Base-by-base conservation (phyloP, 257 asterid species). In the Forsythia viridissima region DNA sequence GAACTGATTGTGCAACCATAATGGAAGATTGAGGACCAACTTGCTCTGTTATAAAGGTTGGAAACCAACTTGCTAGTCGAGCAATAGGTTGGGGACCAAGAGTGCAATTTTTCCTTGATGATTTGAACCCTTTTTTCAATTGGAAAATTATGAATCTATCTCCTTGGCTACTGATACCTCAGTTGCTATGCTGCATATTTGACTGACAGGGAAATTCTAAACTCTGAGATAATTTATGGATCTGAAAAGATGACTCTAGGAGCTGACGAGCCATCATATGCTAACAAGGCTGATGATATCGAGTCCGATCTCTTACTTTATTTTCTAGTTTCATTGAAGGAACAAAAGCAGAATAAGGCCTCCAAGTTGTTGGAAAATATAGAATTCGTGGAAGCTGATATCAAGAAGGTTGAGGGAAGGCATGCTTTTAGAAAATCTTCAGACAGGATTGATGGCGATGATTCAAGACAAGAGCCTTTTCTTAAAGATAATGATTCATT, bases 161-260 rank as follows among this genome's bases (percentile, higher is more conserved):
- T 55, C 65, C 65, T 55, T 1, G 12, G 21, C 18, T 16, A n/a
- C 34, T 55, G 24, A 55, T 55, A 55, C 10, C 8, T 18, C 65
- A 16, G 65, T 55, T 55, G 63, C 21, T 55, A 55, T 11, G 24
- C 9, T 4, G 6, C 38, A 40, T 43, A 48, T 67, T 68, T 77
- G 42, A 16, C 73, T 77, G 42, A 30, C 73, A 88, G 94, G 83
- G 89, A 90, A 68, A 84, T 90, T 70, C 74, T 90, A 44, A 82
- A 85, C 72, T 87, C 84, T 67, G 89, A 88, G 81, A 48, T 83
- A 72, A 61, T 90, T 38, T 15, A 7, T 48, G 86, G 71, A 76
- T 68, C 16, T 52, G 77, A 67, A 66, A 81, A 78, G 73, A n/a
- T 72, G n/a, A 42, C 81, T 59, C 63, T 70, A 78, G 77, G 75